Percentiles rank a stretch among this genome's conserved stretches.
phyloP scores from a whole-genome alignment of 2,329 filamentous ascomycete species.

The Beauveria sp. region DNA sequence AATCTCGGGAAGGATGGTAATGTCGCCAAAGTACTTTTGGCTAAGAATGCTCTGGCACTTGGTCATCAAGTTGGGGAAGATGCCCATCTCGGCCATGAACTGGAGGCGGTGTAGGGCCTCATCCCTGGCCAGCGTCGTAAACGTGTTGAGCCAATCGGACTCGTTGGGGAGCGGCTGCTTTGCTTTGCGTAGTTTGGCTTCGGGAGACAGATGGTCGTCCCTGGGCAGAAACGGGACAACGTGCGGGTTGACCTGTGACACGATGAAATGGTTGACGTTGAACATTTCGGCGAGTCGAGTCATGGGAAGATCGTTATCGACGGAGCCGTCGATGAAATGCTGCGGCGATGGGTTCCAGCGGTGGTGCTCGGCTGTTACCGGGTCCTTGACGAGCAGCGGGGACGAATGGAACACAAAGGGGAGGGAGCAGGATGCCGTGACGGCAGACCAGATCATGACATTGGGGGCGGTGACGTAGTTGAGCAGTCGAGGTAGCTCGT shows the following conservation, averaged over 20 bases:
- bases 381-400: constrained; percentile 76
- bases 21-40: constrained; percentile 90
- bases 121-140: constrained; percentile 67
- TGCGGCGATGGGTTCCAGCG: constrained; percentile 83
- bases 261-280: constrained; percentile 97
- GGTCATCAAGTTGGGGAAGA: constrained; percentile 71
- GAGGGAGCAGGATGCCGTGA: constrained; percentile 91
- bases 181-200: constrained; percentile 20
- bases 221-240: constrained; percentile 78
- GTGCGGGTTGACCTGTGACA: constrained; percentile 93
- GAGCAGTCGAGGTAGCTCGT: constrained; percentile 77
- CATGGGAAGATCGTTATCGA: constrained; percentile 91
- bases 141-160: constrained; percentile 53
- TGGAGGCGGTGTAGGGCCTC: constrained; percentile 77
- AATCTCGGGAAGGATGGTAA: constrained; percentile 83
- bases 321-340: constrained; percentile 88
- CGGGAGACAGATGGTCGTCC: constrained; percentile 53
- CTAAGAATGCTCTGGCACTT: constrained; percentile 76
- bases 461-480: constrained; percentile 94
- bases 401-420: constrained; percentile 78
- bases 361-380: constrained; percentile 64
- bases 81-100: constrained; percentile 68
- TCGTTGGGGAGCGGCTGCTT: constrained; percentile 28
- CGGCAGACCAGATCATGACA: constrained; percentile 92
- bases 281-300: constrained; percentile 88